These are phyloP conservation scores for Diaporthe velutina DNA, from an alignment of 2,329 filamentous ascomycete species.

Conservation along the genomic window DNA sequence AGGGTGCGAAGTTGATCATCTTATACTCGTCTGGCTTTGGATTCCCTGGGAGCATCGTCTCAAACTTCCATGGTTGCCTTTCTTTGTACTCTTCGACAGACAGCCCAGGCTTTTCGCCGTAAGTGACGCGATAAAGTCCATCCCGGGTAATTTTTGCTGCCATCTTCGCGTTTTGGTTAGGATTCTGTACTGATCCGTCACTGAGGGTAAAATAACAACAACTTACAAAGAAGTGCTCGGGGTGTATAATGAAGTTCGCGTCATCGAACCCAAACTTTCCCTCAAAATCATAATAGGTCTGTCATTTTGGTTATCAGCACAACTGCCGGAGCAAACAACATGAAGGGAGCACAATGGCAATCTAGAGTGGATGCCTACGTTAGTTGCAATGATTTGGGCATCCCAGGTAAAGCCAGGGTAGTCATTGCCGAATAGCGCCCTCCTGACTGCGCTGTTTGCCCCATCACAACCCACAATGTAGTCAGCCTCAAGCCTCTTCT, in stretches of 20 bases:
- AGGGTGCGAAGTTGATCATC: constrained; percentile 69
- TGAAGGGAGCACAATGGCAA: accelerated
- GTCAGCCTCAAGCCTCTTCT: constrained; percentile 58
- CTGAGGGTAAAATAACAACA: no score
- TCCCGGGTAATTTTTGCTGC: constrained; percentile 70
- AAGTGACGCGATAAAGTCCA: constrained; percentile 73
- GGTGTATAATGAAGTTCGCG: constrained; percentile 72
- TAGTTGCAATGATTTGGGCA: constrained; percentile 72
- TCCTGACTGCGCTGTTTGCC: constrained; percentile 61
- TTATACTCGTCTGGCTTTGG: constrained; percentile 70
- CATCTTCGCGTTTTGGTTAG: constrained; percentile 56
- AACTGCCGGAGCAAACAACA: neutral
- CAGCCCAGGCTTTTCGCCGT: constrained; percentile 68
- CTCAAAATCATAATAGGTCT: constrained; percentile 74
- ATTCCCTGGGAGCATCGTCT: constrained; percentile 69
- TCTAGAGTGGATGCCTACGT: constrained; percentile 56
- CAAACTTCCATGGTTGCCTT: constrained; percentile 68
- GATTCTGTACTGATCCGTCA: neutral
- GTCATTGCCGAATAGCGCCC: constrained; percentile 64
- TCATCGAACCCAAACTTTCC: constrained; percentile 65
- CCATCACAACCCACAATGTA: constrained; percentile 71
- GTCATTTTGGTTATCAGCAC: constrained; percentile 29
- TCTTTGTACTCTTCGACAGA: constrained; percentile 64
- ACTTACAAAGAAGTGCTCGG: constrained; percentile 66
- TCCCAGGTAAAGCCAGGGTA: constrained; percentile 73